Evolutionary conservation across 768 basidiomycete genomes (phyloP), one percentile per base, ranked within the genome.

Genomic region (Agaricus blazei): DNA sequence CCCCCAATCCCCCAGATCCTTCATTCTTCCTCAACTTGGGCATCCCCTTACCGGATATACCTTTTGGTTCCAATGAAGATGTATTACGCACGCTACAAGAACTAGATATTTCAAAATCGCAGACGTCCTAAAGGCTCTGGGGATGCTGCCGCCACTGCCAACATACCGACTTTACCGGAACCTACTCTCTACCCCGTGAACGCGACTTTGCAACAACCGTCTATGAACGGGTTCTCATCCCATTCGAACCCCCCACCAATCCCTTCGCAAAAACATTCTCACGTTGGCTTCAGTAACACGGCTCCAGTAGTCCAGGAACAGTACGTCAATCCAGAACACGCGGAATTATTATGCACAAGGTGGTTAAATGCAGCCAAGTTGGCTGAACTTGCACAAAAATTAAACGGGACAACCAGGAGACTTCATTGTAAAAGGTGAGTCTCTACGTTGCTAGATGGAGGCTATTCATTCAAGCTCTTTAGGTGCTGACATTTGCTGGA

Each of bases 331-430:
- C 66, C 77, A 9, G 81, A 80, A 38, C 88, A 90, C 64, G 83
- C 86, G 0, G 72, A 83, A 54, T 65, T 90, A 59, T 78, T 93
- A 28, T 83, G 88, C 1, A 90, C 81, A 47, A 91, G 87, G 64
- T 93, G 90, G 90, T 73, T 91, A 69, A 83, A 78, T 55, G 75
- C 88, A 4, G 71, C 69, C 9, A 87, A 90, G 67, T 70, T 93
- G 24, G 76, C 81, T 4, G 83, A 88, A 59, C 71, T 91, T 60
- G 88, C 83, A 12, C 77, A 75, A 65, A 80, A 76, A 19, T 19
- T 19, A 19, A 19, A 19, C 19, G 19, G 19, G 19, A 19, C 19
- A 19, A 19, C 19, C 19, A 19, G 19, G 19, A 19, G 19, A 19
- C 19, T 19, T 19, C 19, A 19, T 19, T 19, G 19, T 19, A 19